A percentile compares a stretch with the other conserved stretches of the same genome.
phyloP scores from a whole-genome alignment of 306 rosid species.

The Vigna trinervia region DNA sequence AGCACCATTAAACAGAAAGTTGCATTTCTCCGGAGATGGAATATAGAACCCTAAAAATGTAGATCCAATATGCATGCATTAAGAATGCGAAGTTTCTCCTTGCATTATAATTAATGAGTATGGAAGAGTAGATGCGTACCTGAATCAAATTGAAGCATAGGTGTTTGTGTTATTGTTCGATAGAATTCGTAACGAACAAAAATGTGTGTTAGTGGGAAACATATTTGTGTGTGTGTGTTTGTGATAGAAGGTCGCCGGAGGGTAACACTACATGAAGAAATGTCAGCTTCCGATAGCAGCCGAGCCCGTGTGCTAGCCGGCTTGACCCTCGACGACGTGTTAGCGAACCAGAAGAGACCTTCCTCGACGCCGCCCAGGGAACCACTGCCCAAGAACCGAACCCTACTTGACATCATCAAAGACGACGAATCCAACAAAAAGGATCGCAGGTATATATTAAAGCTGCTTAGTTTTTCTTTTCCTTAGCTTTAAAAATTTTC shows the following conservation, averaged over 20 bases:
- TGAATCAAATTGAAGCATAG: too few relatives aligned
- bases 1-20: not conserved
- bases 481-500: too few relatives aligned
- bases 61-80: not conserved
- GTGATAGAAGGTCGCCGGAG: conserved; percentile 69
- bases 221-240: not conserved
- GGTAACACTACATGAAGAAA: conserved; percentile 69
- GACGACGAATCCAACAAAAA: conserved; percentile 53
- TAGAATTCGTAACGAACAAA: not conserved
- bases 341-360: conserved; percentile 47
- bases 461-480: not conserved
- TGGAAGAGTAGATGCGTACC: too few relatives aligned
- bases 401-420: conserved; percentile 69
- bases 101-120: too few relatives aligned
- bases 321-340: conserved; percentile 67
- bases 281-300: conserved; percentile 64
- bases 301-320: conserved; percentile 54
- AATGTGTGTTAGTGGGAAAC: not conserved
- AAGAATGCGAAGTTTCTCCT: too few relatives aligned
- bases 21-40: not conserved
- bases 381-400: conserved; percentile 45
- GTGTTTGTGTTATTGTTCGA: not conserved
- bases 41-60: not conserved
- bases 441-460: conserved; percentile 46
- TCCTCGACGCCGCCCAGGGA: not conserved